Base-by-base conservation (phyloP, 495 filamentous ascomycete genomes). In the Podospora fimiseda region DNA sequence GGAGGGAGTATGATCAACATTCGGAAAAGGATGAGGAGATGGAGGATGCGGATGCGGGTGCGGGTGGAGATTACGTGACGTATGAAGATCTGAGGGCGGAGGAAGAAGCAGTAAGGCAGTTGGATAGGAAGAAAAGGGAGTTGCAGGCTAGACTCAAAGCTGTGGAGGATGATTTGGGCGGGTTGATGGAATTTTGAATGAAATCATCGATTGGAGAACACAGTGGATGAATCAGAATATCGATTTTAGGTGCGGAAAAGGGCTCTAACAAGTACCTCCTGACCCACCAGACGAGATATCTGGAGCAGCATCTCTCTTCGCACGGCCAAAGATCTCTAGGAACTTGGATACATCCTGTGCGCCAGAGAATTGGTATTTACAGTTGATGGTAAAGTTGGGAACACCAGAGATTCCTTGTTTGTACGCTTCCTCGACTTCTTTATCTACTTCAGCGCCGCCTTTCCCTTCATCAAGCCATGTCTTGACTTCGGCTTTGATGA, bases 101-200 rank as follows among this genome's bases (percentile, higher is more conserved):
- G 60, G 82, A 95, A 61, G 86, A 86, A 58, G 88, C 91, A 59
- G 85, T 95, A 46, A 70, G 76, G 41, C 83, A 85, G 60, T 65
- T 96, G 37, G 90, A 95, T 60, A 70, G 72, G 67, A 91, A 79
- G 68, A 95, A 92, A 71, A 79, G 73, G 42, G 75, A 74, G 37
- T 59, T 98, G 22, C 90, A 96, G 68, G 83, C 81, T 30, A 80
- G 89, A 48, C 79, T 96, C 23, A 81, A 72, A 43, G 83, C 82
- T 2, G 87, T 96, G 78, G 90, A 92, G 53, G 81, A 78, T 53
- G 89, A 96, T 65, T 69, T 96, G 16, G 83, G 81, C 2, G 85
- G 83, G 0, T 61, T 94, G 22, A 54, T 74, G 46, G 59, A 74
- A 48, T 64, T 75, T 53, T 74, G 47, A 24, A n/a, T 3, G 23